phyloP scores from a whole-genome alignment of 2,329 filamentous ascomycete species.

The Mycosphaerella arachidis region DNA sequence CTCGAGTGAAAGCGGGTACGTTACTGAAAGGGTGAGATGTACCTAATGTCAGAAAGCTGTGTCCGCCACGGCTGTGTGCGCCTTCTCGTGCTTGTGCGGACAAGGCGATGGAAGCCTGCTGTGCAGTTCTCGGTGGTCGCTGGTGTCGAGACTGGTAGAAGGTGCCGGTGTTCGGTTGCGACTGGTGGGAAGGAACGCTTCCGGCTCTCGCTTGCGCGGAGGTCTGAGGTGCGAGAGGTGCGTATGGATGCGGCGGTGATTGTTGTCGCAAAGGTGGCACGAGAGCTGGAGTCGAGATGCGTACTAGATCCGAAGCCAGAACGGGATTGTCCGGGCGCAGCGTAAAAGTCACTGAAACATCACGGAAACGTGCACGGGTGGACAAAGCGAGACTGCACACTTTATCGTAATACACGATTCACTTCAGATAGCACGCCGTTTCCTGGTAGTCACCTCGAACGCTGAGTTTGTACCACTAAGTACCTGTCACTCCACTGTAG shows the following conservation, averaged over 20 bases:
- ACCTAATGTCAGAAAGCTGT: constrained; percentile 17
- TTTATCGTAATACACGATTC: background rate
- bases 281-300: background rate
- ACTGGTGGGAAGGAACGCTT: constrained; percentile 4
- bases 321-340: background rate
- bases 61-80: constrained; percentile 14
- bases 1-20: background rate
- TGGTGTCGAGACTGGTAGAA: constrained; percentile 1
- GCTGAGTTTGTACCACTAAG: too few relatives aligned
- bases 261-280: constrained; percentile 2
- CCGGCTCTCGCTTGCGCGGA: constrained; percentile 14
- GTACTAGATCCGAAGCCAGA: background rate
- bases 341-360: background rate
- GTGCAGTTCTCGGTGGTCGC: background rate
- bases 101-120: background rate
- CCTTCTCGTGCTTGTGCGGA: constrained; percentile 2
- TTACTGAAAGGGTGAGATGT: constrained; percentile 1
- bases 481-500: too few relatives aligned
- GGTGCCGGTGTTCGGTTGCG: background rate
- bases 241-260: background rate
- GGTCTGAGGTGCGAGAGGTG: background rate
- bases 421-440: background rate
- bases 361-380: background rate
- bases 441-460: too few relatives aligned
- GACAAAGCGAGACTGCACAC: background rate